These are phyloP conservation scores for Chaetomiaceae sp. DNA, from an alignment of 2,329 filamentous ascomycete genomes.

Conservation along the genomic window DNA sequence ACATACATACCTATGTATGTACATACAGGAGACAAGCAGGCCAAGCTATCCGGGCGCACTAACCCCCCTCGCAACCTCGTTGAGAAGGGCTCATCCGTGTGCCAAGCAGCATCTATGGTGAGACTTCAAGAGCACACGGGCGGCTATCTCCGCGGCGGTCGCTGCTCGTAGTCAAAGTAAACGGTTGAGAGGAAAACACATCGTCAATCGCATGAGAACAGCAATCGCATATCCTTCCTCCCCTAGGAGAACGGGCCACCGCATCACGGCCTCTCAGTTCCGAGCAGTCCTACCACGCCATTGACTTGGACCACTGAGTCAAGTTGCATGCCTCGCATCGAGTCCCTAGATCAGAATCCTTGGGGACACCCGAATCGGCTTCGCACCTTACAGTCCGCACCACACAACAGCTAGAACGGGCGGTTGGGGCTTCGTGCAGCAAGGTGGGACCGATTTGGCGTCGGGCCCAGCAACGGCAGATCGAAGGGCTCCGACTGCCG, in stretches of 20 bases:
- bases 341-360: too few relatives aligned
- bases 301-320: too few relatives aligned
- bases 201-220: too few relatives aligned
- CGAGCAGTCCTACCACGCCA: too few relatives aligned
- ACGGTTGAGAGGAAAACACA: too few relatives aligned
- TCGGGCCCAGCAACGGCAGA: slow-evolving; percentile 14
- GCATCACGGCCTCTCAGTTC: neutral
- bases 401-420: too few relatives aligned
- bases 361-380: slow-evolving; percentile 5
- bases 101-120: neutral
- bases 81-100: neutral
- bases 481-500: slow-evolving; percentile 14
- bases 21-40: too few relatives aligned
- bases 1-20: too few relatives aligned
- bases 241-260: neutral
- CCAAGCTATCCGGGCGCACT: too few relatives aligned
- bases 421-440: neutral
- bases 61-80: neutral
- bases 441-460: slow-evolving; percentile 1
- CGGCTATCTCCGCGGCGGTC: slow-evolving; percentile 11
- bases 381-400: slow-evolving; percentile 7
- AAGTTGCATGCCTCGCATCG: too few relatives aligned
- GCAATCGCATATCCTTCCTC: neutral
- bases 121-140: neutral
- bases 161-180: neutral